Evolutionary conservation across 306 rosid species (phyloP), one percentile per base, ranked within the genome.

Genomic region (Astragalus membranaceus): DNA sequence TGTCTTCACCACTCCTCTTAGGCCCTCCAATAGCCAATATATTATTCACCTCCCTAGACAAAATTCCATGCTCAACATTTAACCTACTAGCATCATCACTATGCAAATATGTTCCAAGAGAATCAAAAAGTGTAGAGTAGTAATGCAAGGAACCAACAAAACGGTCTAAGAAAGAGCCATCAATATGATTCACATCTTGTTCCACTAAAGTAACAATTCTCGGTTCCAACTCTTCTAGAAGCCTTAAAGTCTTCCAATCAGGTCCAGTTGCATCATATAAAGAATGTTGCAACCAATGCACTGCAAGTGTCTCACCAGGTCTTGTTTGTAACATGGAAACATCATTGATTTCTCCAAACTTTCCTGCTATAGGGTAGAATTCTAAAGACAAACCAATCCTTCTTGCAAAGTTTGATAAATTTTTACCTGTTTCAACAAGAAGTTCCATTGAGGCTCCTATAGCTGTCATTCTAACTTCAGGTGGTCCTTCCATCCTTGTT

Each of bases 1-100:
- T 90, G 30, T 88, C 94, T 14, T 88, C 98, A 10, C 96, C 97
- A 46, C 90, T 88, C 54, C 98, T 80, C 1, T 79, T 74, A 10
- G 96, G 92, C 30, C 97, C 97, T n/a, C 96, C 98, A 3, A 87
- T 80, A 3, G 90, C 96, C 79, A 93, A 78, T 68, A 88, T 86
- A 62, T 93, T 93, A 66, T 81, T 85, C 62, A 93, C 90, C 67
- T 93, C 98, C 55, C 72, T 76, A 12, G 76, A 70, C 2, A 90
- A 30, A 62, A 88, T 68, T 7, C 54, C 74, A 2, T 85, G 85
- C 74, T 93, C 98, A 7, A 93, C 92, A 14, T n/a, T 12, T 12
- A 84, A 80, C 82, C 98, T 74, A 6, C 20, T 81, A 3, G 75
- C n/a, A 17, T 93, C 91, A 67, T 90, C 92, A 7, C 74, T 39